A percentile compares a stretch with the other conserved stretches of the same genome.
Conservation (phyloP, 1,139 yeast genomes). For the Blastobotrys raffinosifermentans region DNA sequence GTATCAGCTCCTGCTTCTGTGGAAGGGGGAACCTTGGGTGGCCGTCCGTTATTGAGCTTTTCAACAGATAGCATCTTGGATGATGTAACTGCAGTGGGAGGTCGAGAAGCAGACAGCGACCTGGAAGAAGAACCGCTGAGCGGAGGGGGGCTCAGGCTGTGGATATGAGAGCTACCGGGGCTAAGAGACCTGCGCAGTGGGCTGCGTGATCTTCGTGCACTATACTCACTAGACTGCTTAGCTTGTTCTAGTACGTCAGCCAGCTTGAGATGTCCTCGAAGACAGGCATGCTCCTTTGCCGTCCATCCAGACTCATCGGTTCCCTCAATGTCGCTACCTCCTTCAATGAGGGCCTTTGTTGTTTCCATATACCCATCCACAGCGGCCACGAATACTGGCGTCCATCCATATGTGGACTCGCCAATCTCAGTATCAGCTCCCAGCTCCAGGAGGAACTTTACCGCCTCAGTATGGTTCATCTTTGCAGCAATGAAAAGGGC, state of each 20-base stretch:
- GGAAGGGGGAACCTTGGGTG: not conserved
- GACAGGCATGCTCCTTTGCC: slow-evolving; percentile 92
- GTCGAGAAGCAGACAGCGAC: not conserved
- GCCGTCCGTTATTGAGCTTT: not conserved
- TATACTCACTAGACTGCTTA: slow-evolving; percentile 12
- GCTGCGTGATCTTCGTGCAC: not conserved
- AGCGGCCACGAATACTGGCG: slow-evolving; percentile 87
- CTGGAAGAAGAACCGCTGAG: no score
- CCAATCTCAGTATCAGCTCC: slow-evolving; percentile 72
- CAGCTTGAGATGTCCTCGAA: slow-evolving; percentile 77
- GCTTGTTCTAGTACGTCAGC: slow-evolving; percentile 55
- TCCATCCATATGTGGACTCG: slow-evolving; percentile 86
- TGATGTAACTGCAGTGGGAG: not conserved
- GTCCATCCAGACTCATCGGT: slow-evolving; percentile 93
- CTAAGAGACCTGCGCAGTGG: no score
- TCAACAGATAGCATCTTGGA: not conserved
- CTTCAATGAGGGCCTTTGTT: slow-evolving; percentile 48
- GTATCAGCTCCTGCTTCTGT: slow-evolving; percentile 15
- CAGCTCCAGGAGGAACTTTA: slow-evolving; percentile 45
- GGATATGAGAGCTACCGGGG: no score
- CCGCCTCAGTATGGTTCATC: slow-evolving; percentile 50
- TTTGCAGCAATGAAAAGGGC: slow-evolving; percentile 76
- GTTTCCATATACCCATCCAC: slow-evolving; percentile 69
- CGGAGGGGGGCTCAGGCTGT: no score
- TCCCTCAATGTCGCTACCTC: slow-evolving; percentile 44